Conservation (phyloP, 768 basidiomycete genomes). For the Porpolomopsis calyptriformis region DNA sequence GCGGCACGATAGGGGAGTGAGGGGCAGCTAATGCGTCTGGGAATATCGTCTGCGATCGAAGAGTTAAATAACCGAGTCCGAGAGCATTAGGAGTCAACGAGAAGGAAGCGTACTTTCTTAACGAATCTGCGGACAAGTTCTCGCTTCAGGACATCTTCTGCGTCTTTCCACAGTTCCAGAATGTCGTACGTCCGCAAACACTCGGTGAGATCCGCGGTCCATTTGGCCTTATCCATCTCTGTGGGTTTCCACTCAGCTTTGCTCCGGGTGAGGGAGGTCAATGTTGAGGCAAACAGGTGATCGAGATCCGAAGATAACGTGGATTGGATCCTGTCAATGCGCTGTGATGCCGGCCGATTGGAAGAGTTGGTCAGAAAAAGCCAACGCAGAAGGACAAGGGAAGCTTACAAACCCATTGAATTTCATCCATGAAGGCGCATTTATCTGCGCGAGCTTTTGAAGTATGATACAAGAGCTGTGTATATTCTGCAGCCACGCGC, state of each 20-base stretch:
- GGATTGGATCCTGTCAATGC: slow-evolving; percentile 72
- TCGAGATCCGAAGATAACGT: slow-evolving; percentile 83
- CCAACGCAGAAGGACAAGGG: background rate
- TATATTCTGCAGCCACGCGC: slow-evolving; percentile 84
- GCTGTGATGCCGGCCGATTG: slow-evolving; percentile 33
- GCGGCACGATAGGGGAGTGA: slow-evolving; percentile 66
- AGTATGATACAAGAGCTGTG: slow-evolving; percentile 82
- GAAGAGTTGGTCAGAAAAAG: slow-evolving; percentile 8
- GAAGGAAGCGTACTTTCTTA: slow-evolving; percentile 46
- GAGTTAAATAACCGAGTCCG: slow-evolving; percentile 5
- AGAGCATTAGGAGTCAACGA: background rate
- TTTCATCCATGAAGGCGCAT: slow-evolving; percentile 70
- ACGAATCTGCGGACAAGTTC: slow-evolving; percentile 69
- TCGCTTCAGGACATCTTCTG: slow-evolving; percentile 73
- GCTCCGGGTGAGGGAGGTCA: slow-evolving; percentile 40
- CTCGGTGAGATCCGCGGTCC: slow-evolving; percentile 59
- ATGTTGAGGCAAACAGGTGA: slow-evolving; percentile 58
- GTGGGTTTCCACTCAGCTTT: slow-evolving; percentile 38
- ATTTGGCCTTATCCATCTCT: slow-evolving; percentile 57
- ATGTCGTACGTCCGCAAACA: slow-evolving; percentile 72
- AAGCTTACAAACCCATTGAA: slow-evolving; percentile 65
- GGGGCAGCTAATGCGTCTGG: slow-evolving; percentile 56
- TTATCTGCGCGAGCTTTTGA: slow-evolving; percentile 70
- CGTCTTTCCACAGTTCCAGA: slow-evolving; percentile 74
- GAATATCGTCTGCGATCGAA: slow-evolving; percentile 52